phyloP scores from a whole-genome alignment of 805 yeast genomes.

The Metschnikowia vanudenii region DNA sequence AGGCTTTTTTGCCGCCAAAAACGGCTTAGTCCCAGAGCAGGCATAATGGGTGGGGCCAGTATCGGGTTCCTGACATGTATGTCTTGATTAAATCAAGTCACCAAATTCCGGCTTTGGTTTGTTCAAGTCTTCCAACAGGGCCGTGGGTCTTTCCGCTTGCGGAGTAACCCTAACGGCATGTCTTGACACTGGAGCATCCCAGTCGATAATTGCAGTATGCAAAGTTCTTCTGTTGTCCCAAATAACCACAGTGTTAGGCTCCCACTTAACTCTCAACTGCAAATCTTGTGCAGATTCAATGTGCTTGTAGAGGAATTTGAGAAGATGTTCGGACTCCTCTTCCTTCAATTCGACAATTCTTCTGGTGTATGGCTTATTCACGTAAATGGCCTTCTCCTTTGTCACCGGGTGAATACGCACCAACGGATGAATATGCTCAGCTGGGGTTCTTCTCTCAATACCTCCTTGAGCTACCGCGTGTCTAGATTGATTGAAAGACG shows the following conservation, averaged over 20 bases:
- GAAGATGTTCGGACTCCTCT: slow-evolving; percentile 33
- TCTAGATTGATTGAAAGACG: slow-evolving; percentile 33
- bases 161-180: slow-evolving; percentile 39
- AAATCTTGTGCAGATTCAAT: slow-evolving; percentile 35
- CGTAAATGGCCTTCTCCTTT: slow-evolving; percentile 29
- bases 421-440: slow-evolving; percentile 36
- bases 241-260: slow-evolving; percentile 35
- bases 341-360: slow-evolving; percentile 35
- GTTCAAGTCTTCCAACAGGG: slow-evolving; percentile 37
- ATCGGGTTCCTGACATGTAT: no score
- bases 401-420: slow-evolving; percentile 38
- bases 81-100: slow-evolving; percentile 2
- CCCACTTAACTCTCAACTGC: slow-evolving; percentile 39
- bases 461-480: slow-evolving; percentile 32
- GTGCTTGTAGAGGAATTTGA: slow-evolving; percentile 32
- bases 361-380: slow-evolving; percentile 36
- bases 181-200: slow-evolving; percentile 35
- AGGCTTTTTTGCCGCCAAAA: no score
- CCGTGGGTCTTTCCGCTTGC: slow-evolving; percentile 41
- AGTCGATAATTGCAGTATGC: slow-evolving; percentile 38
- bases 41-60: no score
- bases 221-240: slow-evolving; percentile 37
- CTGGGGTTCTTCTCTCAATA: slow-evolving; percentile 32
- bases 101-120: slow-evolving; percentile 17
- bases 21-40: no score